Evolutionary conservation across 78 protist genomes (phyloP).

Genomic region (Goniomonas avonlea): DNA sequence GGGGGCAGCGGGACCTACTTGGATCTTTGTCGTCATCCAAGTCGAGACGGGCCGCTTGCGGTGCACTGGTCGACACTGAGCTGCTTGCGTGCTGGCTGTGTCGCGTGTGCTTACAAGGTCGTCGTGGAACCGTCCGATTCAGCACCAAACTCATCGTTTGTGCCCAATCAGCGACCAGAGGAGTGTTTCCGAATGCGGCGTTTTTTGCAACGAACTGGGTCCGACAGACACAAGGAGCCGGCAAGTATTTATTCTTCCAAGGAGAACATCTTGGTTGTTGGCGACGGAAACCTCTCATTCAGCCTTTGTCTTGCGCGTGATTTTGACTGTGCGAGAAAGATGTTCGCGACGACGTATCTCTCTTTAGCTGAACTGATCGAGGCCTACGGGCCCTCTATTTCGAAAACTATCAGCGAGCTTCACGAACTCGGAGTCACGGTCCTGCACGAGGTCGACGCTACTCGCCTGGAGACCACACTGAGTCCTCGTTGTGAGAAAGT

Average conservation of each 20-base stretch:
- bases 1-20: too few species aligned
- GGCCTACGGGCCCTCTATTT: too few species aligned
- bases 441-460: not conserved
- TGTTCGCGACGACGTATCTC: not conserved
- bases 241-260: not conserved
- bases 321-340: not conserved
- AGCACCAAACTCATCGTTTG: too few species aligned
- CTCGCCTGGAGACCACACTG: not conserved
- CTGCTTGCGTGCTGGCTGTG: too few species aligned
- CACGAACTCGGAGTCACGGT: not conserved
- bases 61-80: too few species aligned
- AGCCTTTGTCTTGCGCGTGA: not conserved
- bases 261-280: not conserved
- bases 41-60: too few species aligned
- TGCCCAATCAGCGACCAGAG: constrained; percentile 6
- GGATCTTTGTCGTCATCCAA: too few species aligned
- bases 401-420: too few species aligned
- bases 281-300: constrained; percentile 11
- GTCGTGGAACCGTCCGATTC: too few species aligned
- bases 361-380: not conserved
- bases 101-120: too few species aligned
- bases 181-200: constrained; percentile 13
- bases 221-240: not conserved
- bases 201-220: not conserved
- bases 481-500: not conserved